Evolutionary conservation across 2,329 filamentous ascomycete genomes (phyloP), one percentile per base, ranked within the genome.

Genomic region (Moelleriella libera): DNA sequence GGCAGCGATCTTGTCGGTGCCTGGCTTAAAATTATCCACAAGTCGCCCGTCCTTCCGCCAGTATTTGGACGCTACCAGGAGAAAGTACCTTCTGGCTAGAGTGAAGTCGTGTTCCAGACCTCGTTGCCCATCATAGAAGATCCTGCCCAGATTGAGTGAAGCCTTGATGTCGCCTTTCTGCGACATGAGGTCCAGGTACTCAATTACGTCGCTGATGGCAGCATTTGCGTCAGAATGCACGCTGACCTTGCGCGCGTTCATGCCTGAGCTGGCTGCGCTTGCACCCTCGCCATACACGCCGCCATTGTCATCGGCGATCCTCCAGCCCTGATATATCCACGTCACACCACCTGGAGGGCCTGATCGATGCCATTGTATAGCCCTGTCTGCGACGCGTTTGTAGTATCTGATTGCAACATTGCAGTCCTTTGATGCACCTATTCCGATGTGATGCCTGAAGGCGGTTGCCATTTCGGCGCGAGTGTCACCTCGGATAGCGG

Each of bases 251-350:
- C 83, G 76, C 4, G 88, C 88, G 60, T 94, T 89, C 48, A 78
- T 74, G 5, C 92, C 92, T 0, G 92, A 84, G 60, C 88, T 96
- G 29, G 83, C 83, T 40, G 83, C 86, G 60, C 90, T 97, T 10
- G 92, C 92, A 4, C 92, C 94, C 65, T 95, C 88, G 44, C 92
- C 94, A 61, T 96, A 98, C 6, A 95, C 84, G 42, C 92, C 92
- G 6, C 92, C 94, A 31, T 83, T 71, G 45, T 96, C 88, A 58
- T 98, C 94, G 4, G 88, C 86, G 57, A 96, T 85, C 48, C 87
- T 80, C 67, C 86, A 94, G 6, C 83, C 79, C 59, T 96, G 85
- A 31, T 78, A 76, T 2, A 83, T 72, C 72, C 94, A 82, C 32
- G 76, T 72, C 65, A 84, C 82, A 5, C 92, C 92, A 9, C 90